Evolutionary conservation across 495 filamentous ascomycete species (phyloP).

Genomic region (Xylaria acuta): DNA sequence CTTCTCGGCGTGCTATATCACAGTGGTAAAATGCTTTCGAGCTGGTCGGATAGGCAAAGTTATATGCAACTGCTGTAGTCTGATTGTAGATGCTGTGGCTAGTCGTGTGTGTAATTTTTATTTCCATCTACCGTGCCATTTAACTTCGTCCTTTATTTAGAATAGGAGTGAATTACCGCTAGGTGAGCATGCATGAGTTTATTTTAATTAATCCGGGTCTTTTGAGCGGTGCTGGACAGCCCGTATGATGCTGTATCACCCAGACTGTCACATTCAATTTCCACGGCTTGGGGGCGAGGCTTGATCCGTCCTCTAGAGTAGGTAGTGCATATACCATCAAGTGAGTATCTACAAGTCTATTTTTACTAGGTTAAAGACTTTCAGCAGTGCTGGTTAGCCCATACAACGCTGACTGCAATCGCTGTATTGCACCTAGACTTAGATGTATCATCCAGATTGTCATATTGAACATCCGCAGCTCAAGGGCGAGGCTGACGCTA

Average conservation of each 20-base stretch:
- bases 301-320: no score
- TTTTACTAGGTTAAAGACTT: no score
- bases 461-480: background rate
- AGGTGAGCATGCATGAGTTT: no score
- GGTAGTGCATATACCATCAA: no score
- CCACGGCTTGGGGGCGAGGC: background rate
- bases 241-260: background rate
- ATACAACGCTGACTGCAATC: background rate
- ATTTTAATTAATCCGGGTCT: no score
- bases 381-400: background rate
- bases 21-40: background rate
- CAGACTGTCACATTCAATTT: background rate
- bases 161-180: no score
- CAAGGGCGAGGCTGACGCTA: background rate
- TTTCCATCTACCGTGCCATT: no score
- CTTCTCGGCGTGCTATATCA: background rate
- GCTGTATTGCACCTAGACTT: no score
- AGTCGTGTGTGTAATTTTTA: background rate
- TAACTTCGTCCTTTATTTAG: no score
- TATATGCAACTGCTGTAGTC: background rate
- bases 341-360: no score
- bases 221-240: background rate
- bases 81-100: background rate
- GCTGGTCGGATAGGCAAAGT: background rate
- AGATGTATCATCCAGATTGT: background rate